Percentiles rank a stretch among this genome's conserved stretches.
These are phyloP conservation scores for Globisporangium abappressorium DNA, from an alignment of 352 stramenopile genomes.

Conservation along the genomic window DNA sequence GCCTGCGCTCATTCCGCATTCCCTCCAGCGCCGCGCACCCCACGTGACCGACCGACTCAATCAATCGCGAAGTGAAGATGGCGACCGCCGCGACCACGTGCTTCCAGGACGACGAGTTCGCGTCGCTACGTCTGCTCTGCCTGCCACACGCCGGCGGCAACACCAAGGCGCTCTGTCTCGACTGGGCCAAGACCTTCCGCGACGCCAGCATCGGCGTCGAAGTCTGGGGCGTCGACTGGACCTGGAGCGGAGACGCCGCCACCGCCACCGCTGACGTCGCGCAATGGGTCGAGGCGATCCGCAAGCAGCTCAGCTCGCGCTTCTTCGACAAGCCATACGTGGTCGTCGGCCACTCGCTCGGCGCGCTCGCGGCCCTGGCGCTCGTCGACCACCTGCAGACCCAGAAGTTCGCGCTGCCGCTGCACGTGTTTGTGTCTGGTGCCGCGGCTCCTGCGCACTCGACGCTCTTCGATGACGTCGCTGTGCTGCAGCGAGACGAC, in stretches of 20 bases:
- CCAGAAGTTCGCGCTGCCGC: slow-evolving; percentile 44
- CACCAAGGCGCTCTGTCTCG: slow-evolving; percentile 40
- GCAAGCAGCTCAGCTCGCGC: slow-evolving; percentile 32
- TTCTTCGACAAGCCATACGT: slow-evolving; percentile 82
- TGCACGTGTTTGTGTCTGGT: slow-evolving; percentile 62
- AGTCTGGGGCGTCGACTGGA: slow-evolving; percentile 67
- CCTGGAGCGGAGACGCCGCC: slow-evolving; percentile 19
- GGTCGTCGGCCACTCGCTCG: slow-evolving; percentile 64
- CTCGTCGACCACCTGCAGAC: slow-evolving; percentile 45
- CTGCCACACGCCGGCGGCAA: slow-evolving; percentile 53
- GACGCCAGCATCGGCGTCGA: slow-evolving; percentile 36
- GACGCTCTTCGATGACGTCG: slow-evolving; percentile 30
- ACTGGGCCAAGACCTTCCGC: slow-evolving; percentile 42
- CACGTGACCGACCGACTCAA: neutral
- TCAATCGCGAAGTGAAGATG: slow-evolving; percentile 19
- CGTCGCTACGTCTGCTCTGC: slow-evolving; percentile 59
- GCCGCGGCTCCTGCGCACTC: slow-evolving; percentile 32
- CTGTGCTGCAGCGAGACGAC: slow-evolving; percentile 28
- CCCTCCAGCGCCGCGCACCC: neutral
- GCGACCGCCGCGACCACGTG: slow-evolving; percentile 42
- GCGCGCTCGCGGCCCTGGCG: slow-evolving; percentile 53
- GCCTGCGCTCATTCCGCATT: slow-evolving; percentile 9
- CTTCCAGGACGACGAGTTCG: slow-evolving; percentile 62
- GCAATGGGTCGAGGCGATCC: slow-evolving; percentile 36
- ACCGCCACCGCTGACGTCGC: slow-evolving; percentile 12